Evolutionary conservation across 192 early-diverging fungal genomes (phyloP).

Genomic region (Linderina pennispora): DNA sequence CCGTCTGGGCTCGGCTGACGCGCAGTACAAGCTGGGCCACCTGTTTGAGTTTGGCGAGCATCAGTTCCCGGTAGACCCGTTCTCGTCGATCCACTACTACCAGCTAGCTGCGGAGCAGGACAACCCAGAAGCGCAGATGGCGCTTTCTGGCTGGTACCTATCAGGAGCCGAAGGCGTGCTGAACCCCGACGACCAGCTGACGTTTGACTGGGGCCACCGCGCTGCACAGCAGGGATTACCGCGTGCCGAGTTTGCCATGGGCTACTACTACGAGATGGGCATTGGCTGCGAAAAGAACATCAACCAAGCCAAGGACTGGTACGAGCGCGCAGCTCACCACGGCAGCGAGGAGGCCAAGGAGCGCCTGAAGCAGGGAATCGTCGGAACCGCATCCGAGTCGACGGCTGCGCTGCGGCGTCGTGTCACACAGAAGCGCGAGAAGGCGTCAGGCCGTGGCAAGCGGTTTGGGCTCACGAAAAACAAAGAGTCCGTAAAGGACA

Average conservation of each 20-base stretch:
- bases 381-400: constrained; percentile 18
- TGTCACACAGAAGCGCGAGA: constrained; percentile 50
- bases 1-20: constrained; percentile 60
- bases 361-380: constrained; percentile 32
- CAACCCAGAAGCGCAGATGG: constrained; percentile 79
- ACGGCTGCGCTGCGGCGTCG: constrained; percentile 40
- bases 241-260: constrained; percentile 84
- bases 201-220: constrained; percentile 74
- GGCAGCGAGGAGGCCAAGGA: constrained; percentile 47
- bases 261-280: constrained; percentile 83
- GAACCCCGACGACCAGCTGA: constrained; percentile 60
- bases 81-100: constrained; percentile 70
- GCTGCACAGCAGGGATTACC: constrained; percentile 73
- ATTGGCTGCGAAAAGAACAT: constrained; percentile 54
- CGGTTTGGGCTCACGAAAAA: constrained; percentile 21
- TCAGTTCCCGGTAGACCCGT: constrained; percentile 59
- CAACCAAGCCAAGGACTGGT: constrained; percentile 54
- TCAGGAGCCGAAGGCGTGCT: constrained; percentile 65
- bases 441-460: constrained; percentile 22
- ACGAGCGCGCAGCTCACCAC: constrained; percentile 58
- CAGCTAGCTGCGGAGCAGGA: constrained; percentile 72
- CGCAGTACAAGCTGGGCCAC: constrained; percentile 74
- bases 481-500: constrained; percentile 33
- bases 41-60: constrained; percentile 75
- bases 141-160: constrained; percentile 79